Evolutionary conservation across 1,139 yeast genomes (phyloP), one percentile per base, ranked within the genome.

Genomic region (Candida freyschussii): DNA sequence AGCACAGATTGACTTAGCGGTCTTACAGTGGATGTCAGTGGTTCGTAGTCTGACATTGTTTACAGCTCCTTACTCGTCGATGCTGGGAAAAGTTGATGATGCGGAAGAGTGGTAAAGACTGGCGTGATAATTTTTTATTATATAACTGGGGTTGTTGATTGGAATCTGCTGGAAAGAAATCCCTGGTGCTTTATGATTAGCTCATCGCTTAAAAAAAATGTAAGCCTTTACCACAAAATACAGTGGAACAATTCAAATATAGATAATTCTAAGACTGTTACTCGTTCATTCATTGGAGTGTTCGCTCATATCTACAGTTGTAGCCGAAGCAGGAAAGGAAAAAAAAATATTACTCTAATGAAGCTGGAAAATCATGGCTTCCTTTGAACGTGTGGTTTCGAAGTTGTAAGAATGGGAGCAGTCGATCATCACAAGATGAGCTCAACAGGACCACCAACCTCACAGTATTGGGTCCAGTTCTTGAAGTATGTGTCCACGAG

Each of bases 1-100:
- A 91, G 57, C 13, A 86, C 74, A 0, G 95, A 79, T 53, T 52
- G 53, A 4, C 62, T 43, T 8, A 61, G 40, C 8, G 59, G 59
- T 28, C 51, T 58, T 7, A 59, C 54, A 6, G 56, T 54, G 5
- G 62, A 56, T 3, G 63, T 61, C 15, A 62, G 39, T 7, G 67
- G 67, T 39, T 62, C 65, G 20, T 28, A 43, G 13, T 41, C 41
- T 12, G 40, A 22, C 49, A 46, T 45, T 21, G 3, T 26, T 14
- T 17, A 17, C 8, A 25, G 21, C n/a, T n/a, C n/a, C n/a, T n/a
- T n/a, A n/a, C n/a, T n/a, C n/a, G n/a, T n/a, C n/a, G n/a, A n/a
- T 14, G n/a, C 13, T 16, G 12, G 7, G 21, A 5, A 7, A 17
- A 6, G 14, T 17, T 11, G 15, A n/a, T 6, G 21, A 18, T 7